phyloP scores from a whole-genome alignment of 176 grass and related monocot species.

The Alloteropsis semialata region DNA sequence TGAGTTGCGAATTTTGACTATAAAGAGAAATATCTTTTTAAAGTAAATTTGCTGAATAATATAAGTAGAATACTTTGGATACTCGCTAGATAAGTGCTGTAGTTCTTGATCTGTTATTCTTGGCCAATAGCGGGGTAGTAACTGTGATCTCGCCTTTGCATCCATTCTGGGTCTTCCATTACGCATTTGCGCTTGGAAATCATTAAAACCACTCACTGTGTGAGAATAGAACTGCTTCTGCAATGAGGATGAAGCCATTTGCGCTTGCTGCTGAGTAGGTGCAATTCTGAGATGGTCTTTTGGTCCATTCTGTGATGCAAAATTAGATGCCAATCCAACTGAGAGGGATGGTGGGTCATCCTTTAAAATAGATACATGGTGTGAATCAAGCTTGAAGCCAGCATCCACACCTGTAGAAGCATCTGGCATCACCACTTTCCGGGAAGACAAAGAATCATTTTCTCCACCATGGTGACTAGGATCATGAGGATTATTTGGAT shows the following conservation, averaged over 20 bases:
- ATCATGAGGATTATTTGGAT: slow-evolving; percentile 59
- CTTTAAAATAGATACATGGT: slow-evolving; percentile 43
- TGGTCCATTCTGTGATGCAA: slow-evolving; percentile 46
- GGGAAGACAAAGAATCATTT: slow-evolving; percentile 52
- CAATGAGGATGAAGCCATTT: slow-evolving; percentile 48
- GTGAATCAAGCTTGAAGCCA: slow-evolving; percentile 56
- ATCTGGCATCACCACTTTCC: slow-evolving; percentile 59
- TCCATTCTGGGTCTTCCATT: slow-evolving; percentile 87
- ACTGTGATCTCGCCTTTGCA: slow-evolving; percentile 62
- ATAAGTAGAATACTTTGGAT: slow-evolving; percentile 63
- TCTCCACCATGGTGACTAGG: slow-evolving; percentile 53
- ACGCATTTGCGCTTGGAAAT: slow-evolving; percentile 58
- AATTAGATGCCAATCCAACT: slow-evolving; percentile 37
- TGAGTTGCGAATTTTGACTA: not conserved
- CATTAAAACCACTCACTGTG: slow-evolving; percentile 31
- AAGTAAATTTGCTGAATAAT: slow-evolving; percentile 25
- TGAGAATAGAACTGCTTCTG: slow-evolving; percentile 63
- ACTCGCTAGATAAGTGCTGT: slow-evolving; percentile 90
- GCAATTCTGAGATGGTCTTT: slow-evolving; percentile 55
- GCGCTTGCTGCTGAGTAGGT: slow-evolving; percentile 39
- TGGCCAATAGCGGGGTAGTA: slow-evolving; percentile 97
- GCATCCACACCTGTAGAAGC: slow-evolving; percentile 39
- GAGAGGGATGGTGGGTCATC: slow-evolving; percentile 48
- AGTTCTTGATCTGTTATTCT: slow-evolving; percentile 98
- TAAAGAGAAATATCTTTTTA: slow-evolving; percentile 15